Conservation (phyloP, 2,329 filamentous ascomycete species). For the Colletotrichum neosansevieriae region DNA sequence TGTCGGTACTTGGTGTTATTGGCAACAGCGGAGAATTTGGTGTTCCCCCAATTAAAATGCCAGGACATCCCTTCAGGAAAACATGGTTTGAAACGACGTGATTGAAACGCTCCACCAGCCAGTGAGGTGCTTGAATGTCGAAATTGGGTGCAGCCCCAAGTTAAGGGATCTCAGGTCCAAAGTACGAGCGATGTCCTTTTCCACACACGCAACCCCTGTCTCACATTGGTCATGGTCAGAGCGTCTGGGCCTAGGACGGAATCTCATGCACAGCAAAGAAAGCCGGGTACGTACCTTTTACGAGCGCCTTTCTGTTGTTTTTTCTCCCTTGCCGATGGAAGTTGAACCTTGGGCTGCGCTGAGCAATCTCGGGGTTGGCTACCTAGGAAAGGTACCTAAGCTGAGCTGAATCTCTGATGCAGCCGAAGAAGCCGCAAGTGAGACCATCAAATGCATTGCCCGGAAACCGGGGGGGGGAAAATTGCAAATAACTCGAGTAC, state of each 20-base stretch:
- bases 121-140: constrained; percentile 34
- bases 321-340: not conserved
- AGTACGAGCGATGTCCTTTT: not conserved
- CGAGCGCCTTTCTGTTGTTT: constrained; percentile 9
- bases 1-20: too few relatives aligned
- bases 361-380: not conserved
- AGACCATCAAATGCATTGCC: not conserved
- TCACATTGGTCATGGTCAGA: constrained; percentile 31
- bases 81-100: constrained; percentile 36
- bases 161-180: constrained; percentile 25
- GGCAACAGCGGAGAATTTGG: not conserved
- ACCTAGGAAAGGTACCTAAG: too few relatives aligned
- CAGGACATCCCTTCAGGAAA: constrained; percentile 24
- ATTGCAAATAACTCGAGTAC: not conserved
- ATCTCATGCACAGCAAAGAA: not conserved
- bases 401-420: not conserved
- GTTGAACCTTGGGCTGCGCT: not conserved
- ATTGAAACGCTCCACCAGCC: constrained; percentile 36
- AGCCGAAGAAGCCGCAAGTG: not conserved
- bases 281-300: constrained; percentile 6
- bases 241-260: not conserved
- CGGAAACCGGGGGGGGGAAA: not conserved
- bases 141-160: constrained; percentile 25
- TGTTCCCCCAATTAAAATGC: not conserved
- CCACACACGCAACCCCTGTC: constrained; percentile 33